Evolutionary conservation across 441 rosid species (phyloP).

Genomic region (Cnidoscolus chayamansa): DNA sequence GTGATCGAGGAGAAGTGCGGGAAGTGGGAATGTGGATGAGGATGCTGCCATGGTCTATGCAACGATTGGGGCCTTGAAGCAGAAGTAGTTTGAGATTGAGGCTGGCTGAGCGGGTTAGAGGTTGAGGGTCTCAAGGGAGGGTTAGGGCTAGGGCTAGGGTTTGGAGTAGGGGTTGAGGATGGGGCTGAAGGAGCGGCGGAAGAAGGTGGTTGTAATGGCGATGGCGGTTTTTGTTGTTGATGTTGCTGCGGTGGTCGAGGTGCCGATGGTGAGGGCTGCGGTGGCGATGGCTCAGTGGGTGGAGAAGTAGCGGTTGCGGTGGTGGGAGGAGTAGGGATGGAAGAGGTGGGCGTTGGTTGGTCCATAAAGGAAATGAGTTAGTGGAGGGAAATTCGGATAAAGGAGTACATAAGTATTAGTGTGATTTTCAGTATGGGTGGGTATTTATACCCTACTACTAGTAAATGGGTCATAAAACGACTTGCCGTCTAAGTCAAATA

Average conservation of each 20-base stretch:
- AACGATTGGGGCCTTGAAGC: conserved; percentile 23
- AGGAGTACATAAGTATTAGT: background rate
- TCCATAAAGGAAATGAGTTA: conserved; percentile 23
- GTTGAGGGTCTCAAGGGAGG: conserved; percentile 27
- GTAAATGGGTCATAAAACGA: too few species aligned
- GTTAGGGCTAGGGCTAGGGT: conserved; percentile 21
- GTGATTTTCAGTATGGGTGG: too few species aligned
- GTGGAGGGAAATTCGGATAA: conserved; percentile 13
- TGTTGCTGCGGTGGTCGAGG: conserved; percentile 18
- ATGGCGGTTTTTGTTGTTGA: background rate
- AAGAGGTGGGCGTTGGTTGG: conserved; percentile 14
- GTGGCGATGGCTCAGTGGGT: conserved; percentile 3
- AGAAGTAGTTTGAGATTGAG: conserved; percentile 35
- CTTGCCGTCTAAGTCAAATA: too few species aligned
- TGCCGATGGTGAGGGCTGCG: conserved; percentile 23
- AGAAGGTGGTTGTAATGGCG: conserved; percentile 5
- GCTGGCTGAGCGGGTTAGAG: conserved; percentile 18
- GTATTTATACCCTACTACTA: too few species aligned
- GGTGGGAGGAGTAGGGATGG: conserved; percentile 10
- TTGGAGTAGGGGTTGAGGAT: background rate
- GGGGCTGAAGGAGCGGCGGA: conserved; percentile 13
- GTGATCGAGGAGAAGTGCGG: conserved; percentile 32
- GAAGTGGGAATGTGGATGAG: conserved; percentile 39
- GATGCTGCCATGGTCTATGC: conserved; percentile 66
- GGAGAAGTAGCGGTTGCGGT: conserved; percentile 23